phyloP scores from a whole-genome alignment of 352 stramenopile species.

The Phytophthora citricola region DNA sequence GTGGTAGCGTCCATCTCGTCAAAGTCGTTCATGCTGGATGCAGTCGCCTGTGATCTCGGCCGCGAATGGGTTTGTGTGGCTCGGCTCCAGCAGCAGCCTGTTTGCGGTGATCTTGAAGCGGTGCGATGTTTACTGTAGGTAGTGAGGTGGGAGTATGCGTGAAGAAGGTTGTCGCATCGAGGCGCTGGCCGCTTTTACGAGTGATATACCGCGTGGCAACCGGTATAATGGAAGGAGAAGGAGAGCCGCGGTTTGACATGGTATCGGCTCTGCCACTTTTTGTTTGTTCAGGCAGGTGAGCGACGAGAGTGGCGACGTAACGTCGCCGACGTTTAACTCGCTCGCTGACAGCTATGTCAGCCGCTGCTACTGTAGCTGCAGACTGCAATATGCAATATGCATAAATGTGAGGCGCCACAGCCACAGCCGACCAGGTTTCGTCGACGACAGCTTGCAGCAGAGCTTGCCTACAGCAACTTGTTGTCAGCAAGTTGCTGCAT shows the following conservation, averaged over 20 bases:
- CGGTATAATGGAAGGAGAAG: conserved; percentile 10
- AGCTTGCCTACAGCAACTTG: too few species aligned
- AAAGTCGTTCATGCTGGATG: neutral
- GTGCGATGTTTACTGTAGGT: conserved; percentile 28
- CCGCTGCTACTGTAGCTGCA: too few species aligned
- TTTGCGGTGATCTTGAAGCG: conserved; percentile 26
- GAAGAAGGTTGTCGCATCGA: conserved; percentile 23
- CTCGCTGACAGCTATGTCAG: too few species aligned
- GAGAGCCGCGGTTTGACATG: neutral
- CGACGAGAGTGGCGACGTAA: too few species aligned
- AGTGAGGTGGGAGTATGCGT: conserved; percentile 12
- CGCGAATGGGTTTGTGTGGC: conserved; percentile 15
- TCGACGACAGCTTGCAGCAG: too few species aligned
- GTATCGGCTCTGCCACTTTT: too few species aligned
- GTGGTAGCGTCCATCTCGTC: conserved; percentile 22
- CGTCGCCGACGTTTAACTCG: too few species aligned
- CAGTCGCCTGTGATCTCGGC: conserved; percentile 3
- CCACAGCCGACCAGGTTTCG: too few species aligned
- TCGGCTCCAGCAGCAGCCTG: neutral
- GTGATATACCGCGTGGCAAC: conserved; percentile 6
- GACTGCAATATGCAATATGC: too few species aligned
- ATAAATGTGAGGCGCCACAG: too few species aligned
- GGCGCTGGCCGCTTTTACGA: neutral
- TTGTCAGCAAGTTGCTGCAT: too few species aligned
- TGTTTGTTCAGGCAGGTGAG: too few species aligned